Percentiles rank a stretch among this genome's conserved stretches.
phyloP scores from a whole-genome alignment of 257 asterid species.

The Solanum appendiculatum region DNA sequence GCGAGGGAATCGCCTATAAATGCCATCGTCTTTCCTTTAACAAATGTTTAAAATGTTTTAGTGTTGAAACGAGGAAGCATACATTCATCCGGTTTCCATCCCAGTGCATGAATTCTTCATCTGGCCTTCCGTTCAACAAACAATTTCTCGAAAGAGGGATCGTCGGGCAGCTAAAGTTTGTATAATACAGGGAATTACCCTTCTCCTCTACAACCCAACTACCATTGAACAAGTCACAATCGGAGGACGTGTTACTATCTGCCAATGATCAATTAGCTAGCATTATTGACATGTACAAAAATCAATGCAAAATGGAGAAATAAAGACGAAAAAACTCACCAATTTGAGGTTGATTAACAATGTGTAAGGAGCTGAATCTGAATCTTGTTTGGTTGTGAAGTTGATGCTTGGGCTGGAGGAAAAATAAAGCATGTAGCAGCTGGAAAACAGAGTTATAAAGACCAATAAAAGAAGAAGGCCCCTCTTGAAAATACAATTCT shows the following conservation, averaged over 20 bases:
- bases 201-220: slow-evolving; percentile 29
- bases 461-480: not conserved
- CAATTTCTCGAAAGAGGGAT: slow-evolving; percentile 43
- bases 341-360: not conserved
- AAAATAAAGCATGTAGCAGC: not conserved
- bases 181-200: slow-evolving; percentile 22
- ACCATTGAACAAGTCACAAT: slow-evolving; percentile 54
- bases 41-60: slow-evolving; percentile 13
- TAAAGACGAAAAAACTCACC: not conserved
- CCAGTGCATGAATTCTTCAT: slow-evolving; percentile 45
- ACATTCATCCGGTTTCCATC: slow-evolving; percentile 70
- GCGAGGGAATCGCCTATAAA: slow-evolving; percentile 69
- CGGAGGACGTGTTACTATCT: not conserved
- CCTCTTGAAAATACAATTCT: not conserved
- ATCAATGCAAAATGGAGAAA: too few species aligned
- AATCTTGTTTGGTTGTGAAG: not conserved
- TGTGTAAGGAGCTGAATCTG: not conserved
- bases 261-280: not conserved
- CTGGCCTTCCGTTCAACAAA: slow-evolving; percentile 45
- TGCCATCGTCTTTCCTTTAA: slow-evolving; percentile 54
- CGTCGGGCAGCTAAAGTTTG: slow-evolving; percentile 44
- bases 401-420: not conserved
- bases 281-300: too few species aligned
- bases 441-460: not conserved
- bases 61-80: slow-evolving; percentile 42